Evolutionary conservation across 495 filamentous ascomycete genomes (phyloP), one percentile per base, ranked within the genome.

Genomic region (Penicillium salamii): DNA sequence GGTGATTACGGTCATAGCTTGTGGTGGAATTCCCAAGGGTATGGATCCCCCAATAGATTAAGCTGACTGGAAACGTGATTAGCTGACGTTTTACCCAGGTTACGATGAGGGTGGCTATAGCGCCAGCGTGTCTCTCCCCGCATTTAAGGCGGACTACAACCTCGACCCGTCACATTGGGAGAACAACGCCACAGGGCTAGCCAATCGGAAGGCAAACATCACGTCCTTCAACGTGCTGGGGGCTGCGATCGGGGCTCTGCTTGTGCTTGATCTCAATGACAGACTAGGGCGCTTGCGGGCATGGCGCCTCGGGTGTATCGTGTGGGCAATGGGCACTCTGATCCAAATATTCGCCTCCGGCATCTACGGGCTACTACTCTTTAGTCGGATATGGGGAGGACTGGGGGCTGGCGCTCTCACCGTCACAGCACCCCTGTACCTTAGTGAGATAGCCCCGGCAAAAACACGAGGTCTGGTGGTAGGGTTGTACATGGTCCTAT

Each of bases 401-500:
- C 59, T 80, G 17, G 76, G 76, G 3, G 70, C 77, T 12, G 78
- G 76, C 20, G 63, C 66, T 4, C 61, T 77, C 46, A 78, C 78
- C 7, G 78, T 78, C 12, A 65, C 67, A 8, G 64, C 72, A 1
- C 78, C 78, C 1, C 49, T 79, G 43, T 80, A 79, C 54, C 55
- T 79, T 31, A 75, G 75, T 7, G 78, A 80, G 48, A 75, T 80
- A 45, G 75, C 76, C 9, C 76, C 76, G 3, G 59, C 68, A 14
- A 61, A 64, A 19, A 74, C 77, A 11, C 64, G 78, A 42, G 78
- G 78, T 20, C 62, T 77, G 23, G 67, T 77, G 1, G 75, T 79
- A 24, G 73, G 76, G 35, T 49, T 75, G 13, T 74, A 72, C 41
- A 74, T 77, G 59, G 77, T 84, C n/a, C 55, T 76, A 47, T 42